Conservation (phyloP, 257 asterid genomes). For the Solanum appendiculatum region DNA sequence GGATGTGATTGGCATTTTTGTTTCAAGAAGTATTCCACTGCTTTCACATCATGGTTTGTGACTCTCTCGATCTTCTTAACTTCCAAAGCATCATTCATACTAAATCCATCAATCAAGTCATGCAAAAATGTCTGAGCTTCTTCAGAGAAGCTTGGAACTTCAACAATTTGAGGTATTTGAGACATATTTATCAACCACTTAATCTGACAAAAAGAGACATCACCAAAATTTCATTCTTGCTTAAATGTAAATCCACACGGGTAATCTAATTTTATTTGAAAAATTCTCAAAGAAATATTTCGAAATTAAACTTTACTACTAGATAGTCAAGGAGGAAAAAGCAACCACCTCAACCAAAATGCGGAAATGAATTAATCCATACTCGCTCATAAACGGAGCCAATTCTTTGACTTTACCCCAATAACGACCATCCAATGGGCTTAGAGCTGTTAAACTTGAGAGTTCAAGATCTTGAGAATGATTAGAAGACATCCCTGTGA, state of each 20-base stretch:
- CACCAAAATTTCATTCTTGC: background rate
- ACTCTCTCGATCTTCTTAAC: slow-evolving; percentile 37
- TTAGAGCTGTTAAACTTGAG: slow-evolving; percentile 48
- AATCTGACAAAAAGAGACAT: slow-evolving; percentile 27
- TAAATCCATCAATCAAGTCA: slow-evolving; percentile 44
- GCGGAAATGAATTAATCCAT: slow-evolving; percentile 70
- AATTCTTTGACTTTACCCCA: slow-evolving; percentile 80
- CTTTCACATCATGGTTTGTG: slow-evolving; percentile 51
- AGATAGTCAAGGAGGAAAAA: background rate
- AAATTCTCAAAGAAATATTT: background rate
- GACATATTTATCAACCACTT: slow-evolving; percentile 84
- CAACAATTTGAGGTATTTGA: slow-evolving; percentile 49
- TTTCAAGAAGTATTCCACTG: slow-evolving; percentile 50
- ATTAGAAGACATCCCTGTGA: slow-evolving; percentile 13
- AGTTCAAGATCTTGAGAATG: slow-evolving; percentile 26
- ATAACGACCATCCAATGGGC: slow-evolving; percentile 94
- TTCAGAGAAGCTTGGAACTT: slow-evolving; percentile 63
- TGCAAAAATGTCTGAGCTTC: slow-evolving; percentile 57
- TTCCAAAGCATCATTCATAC: slow-evolving; percentile 29
- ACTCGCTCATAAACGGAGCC: slow-evolving; percentile 73
- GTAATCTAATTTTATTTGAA: background rate
- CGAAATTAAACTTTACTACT: background rate
- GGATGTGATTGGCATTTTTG: slow-evolving; percentile 54
- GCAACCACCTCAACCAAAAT: slow-evolving; percentile 72
- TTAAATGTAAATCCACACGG: background rate